A percentile compares a stretch with the other conserved stretches of the same genome.
These are phyloP conservation scores for Asterophora parasitica DNA, from an alignment of 768 basidiomycete genomes.

Conservation along the genomic window DNA sequence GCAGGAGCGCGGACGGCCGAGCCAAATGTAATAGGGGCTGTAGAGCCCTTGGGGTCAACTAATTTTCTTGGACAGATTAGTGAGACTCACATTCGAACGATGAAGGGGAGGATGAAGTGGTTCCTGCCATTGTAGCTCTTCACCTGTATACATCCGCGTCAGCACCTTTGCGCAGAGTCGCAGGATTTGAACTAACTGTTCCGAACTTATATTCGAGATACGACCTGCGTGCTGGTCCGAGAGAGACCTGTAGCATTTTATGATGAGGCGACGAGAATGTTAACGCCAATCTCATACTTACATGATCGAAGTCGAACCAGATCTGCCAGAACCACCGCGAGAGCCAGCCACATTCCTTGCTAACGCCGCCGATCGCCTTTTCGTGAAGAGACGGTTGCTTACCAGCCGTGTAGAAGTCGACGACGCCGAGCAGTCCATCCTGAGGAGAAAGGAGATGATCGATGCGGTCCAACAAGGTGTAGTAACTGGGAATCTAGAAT, in stretches of 20 bases:
- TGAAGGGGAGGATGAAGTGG: slow-evolving; percentile 59
- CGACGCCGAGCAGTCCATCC: slow-evolving; percentile 58
- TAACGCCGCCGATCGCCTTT: slow-evolving; percentile 57
- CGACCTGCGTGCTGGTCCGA: slow-evolving; percentile 54
- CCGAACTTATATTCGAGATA: slow-evolving; percentile 80
- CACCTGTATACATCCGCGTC: slow-evolving; percentile 26
- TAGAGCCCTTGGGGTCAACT: neutral
- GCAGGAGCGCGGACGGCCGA: slow-evolving; percentile 61
- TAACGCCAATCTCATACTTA: slow-evolving; percentile 11
- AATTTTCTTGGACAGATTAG: neutral
- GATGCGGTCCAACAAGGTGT: slow-evolving; percentile 62
- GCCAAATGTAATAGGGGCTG: slow-evolving; percentile 72
- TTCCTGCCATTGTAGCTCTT: slow-evolving; percentile 74
- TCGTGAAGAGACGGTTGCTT: slow-evolving; percentile 52
- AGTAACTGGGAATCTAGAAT: slow-evolving; percentile 54
- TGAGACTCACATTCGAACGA: slow-evolving; percentile 50
- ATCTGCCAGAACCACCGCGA: slow-evolving; percentile 79
- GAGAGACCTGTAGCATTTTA: slow-evolving; percentile 30
- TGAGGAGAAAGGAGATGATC: slow-evolving; percentile 59
- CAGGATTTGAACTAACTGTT: slow-evolving; percentile 38
- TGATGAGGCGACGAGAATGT: neutral
- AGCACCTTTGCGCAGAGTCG: neutral
- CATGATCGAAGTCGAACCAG: slow-evolving; percentile 58
- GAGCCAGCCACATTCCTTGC: slow-evolving; percentile 58
- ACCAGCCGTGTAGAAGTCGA: slow-evolving; percentile 67